phyloP scores from a whole-genome alignment of 768 basidiomycete genomes.

The Tylopilus felleus region DNA sequence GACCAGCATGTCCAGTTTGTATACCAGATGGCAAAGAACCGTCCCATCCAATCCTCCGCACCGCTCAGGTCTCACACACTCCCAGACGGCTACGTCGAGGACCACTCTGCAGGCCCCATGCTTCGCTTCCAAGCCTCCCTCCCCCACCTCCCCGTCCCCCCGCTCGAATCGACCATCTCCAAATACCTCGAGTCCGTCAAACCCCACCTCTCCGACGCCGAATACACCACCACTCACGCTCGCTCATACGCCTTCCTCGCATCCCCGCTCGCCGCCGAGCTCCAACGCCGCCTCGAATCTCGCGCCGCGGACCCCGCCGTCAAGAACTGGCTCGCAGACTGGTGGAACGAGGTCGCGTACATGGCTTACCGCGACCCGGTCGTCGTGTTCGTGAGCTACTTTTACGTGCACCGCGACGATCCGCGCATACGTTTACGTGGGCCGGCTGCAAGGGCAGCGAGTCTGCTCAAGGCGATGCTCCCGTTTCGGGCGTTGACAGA shows the following conservation, averaged over 20 bases:
- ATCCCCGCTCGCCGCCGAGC: slow-evolving; percentile 62
- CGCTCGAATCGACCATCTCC: slow-evolving; percentile 73
- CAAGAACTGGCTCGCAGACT: slow-evolving; percentile 89
- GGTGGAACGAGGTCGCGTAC: slow-evolving; percentile 96
- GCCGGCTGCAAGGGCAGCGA: slow-evolving; percentile 73
- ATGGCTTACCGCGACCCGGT: slow-evolving; percentile 88
- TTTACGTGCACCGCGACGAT: slow-evolving; percentile 84
- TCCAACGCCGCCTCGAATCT: slow-evolving; percentile 75
- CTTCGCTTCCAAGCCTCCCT: slow-evolving; percentile 70
- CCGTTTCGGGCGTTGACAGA: slow-evolving; percentile 84
- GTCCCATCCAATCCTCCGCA: slow-evolving; percentile 28
- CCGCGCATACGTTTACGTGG: slow-evolving; percentile 31
- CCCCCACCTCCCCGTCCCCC: slow-evolving; percentile 79
- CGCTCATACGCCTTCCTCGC: slow-evolving; percentile 65
- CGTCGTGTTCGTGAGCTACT: slow-evolving; percentile 92
- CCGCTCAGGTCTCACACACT: slow-evolving; percentile 23
- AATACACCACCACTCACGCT: slow-evolving; percentile 55
- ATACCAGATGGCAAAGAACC: slow-evolving; percentile 29
- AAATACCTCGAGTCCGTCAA: slow-evolving; percentile 88
- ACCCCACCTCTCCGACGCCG: slow-evolving; percentile 67
- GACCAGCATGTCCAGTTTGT: slow-evolving; percentile 1
- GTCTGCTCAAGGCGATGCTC: slow-evolving; percentile 79
- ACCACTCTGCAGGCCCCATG: slow-evolving; percentile 62
- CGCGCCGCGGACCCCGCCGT: slow-evolving; percentile 59
- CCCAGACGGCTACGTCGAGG: slow-evolving; percentile 49